Conservation (phyloP, 2,329 filamentous ascomycete species). For the Taxawa tesnikishii region DNA sequence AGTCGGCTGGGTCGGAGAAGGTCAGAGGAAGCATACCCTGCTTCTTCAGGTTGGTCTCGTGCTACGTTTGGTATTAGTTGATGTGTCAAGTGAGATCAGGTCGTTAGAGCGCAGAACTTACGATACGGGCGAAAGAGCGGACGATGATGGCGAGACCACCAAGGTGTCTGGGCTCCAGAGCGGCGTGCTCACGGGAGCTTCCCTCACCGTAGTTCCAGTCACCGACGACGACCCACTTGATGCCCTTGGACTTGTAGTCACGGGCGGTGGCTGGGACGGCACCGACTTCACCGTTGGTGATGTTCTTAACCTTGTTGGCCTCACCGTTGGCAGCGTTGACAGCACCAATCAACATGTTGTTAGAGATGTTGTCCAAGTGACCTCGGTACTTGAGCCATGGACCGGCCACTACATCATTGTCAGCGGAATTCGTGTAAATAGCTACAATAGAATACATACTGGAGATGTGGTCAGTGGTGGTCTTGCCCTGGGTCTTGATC, state of each 20-base stretch:
- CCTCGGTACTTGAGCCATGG: slow-evolving; percentile 98
- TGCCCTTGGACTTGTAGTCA: slow-evolving; percentile 95
- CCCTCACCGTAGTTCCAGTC: slow-evolving; percentile 99
- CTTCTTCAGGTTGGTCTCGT: slow-evolving; percentile 99
- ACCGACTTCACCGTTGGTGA: slow-evolving; percentile 68
- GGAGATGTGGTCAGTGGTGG: slow-evolving; percentile 92
- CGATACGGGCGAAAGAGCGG: slow-evolving; percentile 90
- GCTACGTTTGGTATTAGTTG: slow-evolving; percentile 28
- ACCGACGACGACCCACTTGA: slow-evolving; percentile 94
- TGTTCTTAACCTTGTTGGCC: slow-evolving; percentile 95
- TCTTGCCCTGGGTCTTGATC: slow-evolving; percentile 95
- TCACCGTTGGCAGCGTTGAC: slow-evolving; percentile 92
- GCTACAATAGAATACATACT: too few relatives aligned
- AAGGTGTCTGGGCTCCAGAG: slow-evolving; percentile 92
- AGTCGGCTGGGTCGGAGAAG: slow-evolving; percentile 88
- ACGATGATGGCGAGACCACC: slow-evolving; percentile 95
- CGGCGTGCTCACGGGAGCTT: slow-evolving; percentile 93
- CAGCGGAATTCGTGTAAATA: slow-evolving; percentile 10
- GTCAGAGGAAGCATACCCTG: slow-evolving; percentile 99
- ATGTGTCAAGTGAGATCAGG: neutral
- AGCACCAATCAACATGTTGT: slow-evolving; percentile 98
- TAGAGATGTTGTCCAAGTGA: slow-evolving; percentile 98
- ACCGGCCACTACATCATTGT: slow-evolving; percentile 68
- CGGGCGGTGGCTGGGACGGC: slow-evolving; percentile 87
- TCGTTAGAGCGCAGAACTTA: slow-evolving; percentile 18